Percentiles rank a stretch among this genome's conserved stretches.
phyloP scores from a whole-genome alignment of 2,329 filamentous ascomycete genomes.

The Apiospora pterosperma region DNA sequence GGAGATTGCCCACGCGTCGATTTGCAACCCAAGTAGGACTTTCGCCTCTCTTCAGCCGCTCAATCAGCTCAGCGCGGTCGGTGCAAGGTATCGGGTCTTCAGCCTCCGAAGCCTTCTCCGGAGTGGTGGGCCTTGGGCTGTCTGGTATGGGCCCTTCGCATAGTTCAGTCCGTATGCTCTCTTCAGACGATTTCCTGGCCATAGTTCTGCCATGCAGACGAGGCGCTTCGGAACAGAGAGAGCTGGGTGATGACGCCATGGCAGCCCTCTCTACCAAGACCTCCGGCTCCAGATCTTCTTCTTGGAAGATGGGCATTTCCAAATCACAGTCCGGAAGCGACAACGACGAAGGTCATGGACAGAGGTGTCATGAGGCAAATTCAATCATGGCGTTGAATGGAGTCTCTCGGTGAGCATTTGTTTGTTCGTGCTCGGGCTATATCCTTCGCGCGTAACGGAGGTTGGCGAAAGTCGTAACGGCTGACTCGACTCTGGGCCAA shows the following conservation, averaged over 20 bases:
- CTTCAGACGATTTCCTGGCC: constrained; percentile 47
- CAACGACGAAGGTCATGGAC: background rate
- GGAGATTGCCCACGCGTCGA: constrained; percentile 49
- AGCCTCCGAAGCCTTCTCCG: constrained; percentile 29
- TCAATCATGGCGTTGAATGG: background rate
- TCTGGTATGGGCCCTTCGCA: constrained; percentile 55
- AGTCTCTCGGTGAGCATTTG: background rate
- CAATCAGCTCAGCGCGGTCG: constrained; percentile 76
- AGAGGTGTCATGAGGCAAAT: background rate
- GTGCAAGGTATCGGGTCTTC: constrained; percentile 34
- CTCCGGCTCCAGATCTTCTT: constrained; percentile 40
- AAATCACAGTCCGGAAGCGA: constrained; percentile 8
- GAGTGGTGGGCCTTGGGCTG: constrained; percentile 31
- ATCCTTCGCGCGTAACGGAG: background rate
- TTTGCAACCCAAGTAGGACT: constrained; percentile 71
- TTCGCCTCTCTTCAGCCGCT: constrained; percentile 76
- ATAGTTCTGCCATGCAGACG: background rate
- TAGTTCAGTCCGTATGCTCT: constrained; percentile 58
- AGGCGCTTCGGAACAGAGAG: background rate
- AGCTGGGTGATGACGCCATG: constrained; percentile 1
- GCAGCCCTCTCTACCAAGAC: constrained; percentile 17
- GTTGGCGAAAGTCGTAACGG: background rate
- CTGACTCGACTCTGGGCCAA: background rate
- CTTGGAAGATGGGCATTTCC: constrained; percentile 59
- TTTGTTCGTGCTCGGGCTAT: background rate